phyloP scores from a whole-genome alignment of 306 rosid genomes.

The Psophocarpus tetragonolobus region DNA sequence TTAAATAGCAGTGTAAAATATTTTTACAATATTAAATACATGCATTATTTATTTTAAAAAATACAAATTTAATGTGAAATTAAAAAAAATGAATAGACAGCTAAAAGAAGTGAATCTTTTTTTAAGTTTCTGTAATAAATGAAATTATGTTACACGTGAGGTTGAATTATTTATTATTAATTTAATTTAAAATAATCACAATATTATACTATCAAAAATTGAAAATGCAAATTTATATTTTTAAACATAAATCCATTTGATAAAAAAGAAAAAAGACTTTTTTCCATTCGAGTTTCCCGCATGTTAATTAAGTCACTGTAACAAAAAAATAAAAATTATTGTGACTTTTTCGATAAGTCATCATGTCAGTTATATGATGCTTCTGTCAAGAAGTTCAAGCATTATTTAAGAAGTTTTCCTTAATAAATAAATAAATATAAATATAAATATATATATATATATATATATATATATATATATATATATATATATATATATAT shows the following conservation, averaged over 20 bases:
- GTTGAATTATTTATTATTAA: not conserved
- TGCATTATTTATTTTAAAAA: not conserved
- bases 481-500: too few relatives aligned
- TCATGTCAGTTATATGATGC: not conserved
- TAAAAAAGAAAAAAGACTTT: not conserved
- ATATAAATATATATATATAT: too few relatives aligned
- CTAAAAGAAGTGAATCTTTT: too few relatives aligned
- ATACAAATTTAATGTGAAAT: not conserved
- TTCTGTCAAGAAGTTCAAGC: not conserved
- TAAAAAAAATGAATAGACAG: not conserved
- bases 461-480: too few relatives aligned
- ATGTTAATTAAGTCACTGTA: not conserved
- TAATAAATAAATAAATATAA: too few relatives aligned
- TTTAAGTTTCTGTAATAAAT: not conserved
- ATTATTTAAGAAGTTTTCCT: constrained; percentile 3
- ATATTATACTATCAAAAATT: not conserved
- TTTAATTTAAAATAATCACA: not conserved
- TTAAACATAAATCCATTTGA: not conserved
- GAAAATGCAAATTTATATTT: not conserved
- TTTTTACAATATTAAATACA: too few relatives aligned
- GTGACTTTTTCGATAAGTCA: not conserved
- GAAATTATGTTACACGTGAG: not conserved
- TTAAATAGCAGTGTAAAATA: too few relatives aligned
- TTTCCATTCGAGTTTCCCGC: not conserved
- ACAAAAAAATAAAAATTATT: too few relatives aligned